Base-by-base conservation (phyloP, 192 early-diverging fungal species). In the Chytriomyces sp. region DNA sequence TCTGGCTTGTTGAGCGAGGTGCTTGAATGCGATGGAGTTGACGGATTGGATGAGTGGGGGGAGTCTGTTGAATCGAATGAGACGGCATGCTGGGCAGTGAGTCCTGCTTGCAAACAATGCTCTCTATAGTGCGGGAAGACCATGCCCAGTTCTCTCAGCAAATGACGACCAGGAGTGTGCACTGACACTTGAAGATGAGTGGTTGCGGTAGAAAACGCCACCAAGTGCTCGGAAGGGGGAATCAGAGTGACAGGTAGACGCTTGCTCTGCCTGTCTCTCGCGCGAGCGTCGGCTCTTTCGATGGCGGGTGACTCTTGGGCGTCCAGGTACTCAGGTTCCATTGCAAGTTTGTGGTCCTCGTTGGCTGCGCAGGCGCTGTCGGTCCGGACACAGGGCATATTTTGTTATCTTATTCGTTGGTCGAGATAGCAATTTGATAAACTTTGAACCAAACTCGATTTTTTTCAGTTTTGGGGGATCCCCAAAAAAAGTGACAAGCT, bases 101-200 rank as follows among this genome's bases (percentile, higher is more conserved):
- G 60, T 53, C 60, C 43, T 8, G 7, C 6, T 6, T 7, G 45
- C 9, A 62, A 16, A 28, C 71, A 73, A 60, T 73, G 61, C 47
- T 64, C 67, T 26, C 9, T 35, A 24, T 69, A 77, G 57, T 69
- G 76, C 47, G 94, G 91, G 77, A 97, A 95, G 5, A 95, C 88
- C 8, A 88, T 81, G 5, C 81, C 82, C 53, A 97, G 82, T 62
- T 97, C 95, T 45, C 91, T 77, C 6, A 59, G 6, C 50, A 86
- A 61, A 44, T 67, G 64, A 5, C 84, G 81, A 20, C 80, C 80
- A 3, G 84, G 79, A 13, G 26, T 63, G 73, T 86, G 84, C 28
- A 79, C 74, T 3, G 82, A 83, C 18, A 69, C 60, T 28, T 77
- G 64, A 0, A 77, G 23, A 63, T 11, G 20, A 44, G 10, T 50